phyloP scores from a whole-genome alignment of 371 early-diverging fungal species.

The Vairimorpha apis region DNA sequence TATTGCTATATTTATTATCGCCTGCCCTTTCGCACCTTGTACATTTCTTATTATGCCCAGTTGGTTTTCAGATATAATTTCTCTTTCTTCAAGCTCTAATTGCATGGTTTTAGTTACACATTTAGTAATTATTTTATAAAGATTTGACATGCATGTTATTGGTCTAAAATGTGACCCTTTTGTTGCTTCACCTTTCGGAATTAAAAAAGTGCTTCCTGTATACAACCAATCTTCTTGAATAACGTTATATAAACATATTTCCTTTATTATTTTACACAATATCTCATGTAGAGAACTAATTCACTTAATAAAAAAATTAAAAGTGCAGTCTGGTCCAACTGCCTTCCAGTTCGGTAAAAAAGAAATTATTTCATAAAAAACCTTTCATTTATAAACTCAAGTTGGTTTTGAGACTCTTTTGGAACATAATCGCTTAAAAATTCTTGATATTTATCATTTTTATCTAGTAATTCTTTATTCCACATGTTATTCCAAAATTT shows the following conservation, averaged over 20 bases:
- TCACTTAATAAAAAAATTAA: not conserved
- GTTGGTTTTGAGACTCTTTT: too few species aligned
- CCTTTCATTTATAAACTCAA: not conserved
- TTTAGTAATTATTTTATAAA: conserved; percentile 27
- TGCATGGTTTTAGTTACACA: not conserved
- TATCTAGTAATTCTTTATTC: too few species aligned
- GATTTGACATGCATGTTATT: conserved; percentile 28
- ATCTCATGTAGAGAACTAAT: not conserved
- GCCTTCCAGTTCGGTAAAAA: conserved; percentile 1
- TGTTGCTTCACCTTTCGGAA: conserved; percentile 4
- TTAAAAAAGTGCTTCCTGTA: not conserved
- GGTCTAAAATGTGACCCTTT: conserved; percentile 6
- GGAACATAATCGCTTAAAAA: too few species aligned
- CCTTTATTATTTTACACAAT: not conserved
- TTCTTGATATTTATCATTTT: too few species aligned
- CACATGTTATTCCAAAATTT: too few species aligned
- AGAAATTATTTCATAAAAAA: not conserved
- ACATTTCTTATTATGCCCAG: conserved; percentile 19
- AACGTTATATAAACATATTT: not conserved
- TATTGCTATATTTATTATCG: not conserved
- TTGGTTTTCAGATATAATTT: conserved; percentile 20
- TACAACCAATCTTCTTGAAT: conserved; percentile 13
- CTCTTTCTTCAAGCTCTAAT: not conserved
- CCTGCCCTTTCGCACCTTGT: conserved; percentile 17
- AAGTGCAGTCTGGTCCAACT: not conserved